Evolutionary conservation across 176 grass and related monocot species (phyloP).

Genomic region (Poa pratensis): DNA sequence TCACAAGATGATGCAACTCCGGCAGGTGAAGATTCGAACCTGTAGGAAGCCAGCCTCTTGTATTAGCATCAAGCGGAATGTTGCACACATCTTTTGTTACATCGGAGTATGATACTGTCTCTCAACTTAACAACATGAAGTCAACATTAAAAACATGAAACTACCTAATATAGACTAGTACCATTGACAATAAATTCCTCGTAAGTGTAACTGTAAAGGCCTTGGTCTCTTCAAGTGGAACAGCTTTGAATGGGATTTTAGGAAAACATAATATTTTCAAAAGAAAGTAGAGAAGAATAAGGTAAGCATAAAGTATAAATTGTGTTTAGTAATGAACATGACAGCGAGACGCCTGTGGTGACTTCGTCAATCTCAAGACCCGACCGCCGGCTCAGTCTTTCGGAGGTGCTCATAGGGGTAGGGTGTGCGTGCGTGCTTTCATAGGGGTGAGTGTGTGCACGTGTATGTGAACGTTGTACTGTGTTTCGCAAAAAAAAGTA

Average conservation of each 20-base stretch:
- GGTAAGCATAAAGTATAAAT: neutral
- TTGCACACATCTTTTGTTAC: neutral
- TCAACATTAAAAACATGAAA: neutral
- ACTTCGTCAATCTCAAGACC: too few relatives aligned
- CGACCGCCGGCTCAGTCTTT: too few relatives aligned
- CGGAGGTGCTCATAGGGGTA: too few relatives aligned
- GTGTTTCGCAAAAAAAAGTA: too few relatives aligned
- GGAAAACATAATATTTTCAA: neutral
- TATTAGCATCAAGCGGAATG: conserved; percentile 20
- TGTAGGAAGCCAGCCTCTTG: conserved; percentile 38
- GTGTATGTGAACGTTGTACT: too few relatives aligned
- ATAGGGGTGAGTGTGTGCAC: too few relatives aligned
- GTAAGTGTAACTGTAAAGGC: neutral
- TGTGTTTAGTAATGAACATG: neutral
- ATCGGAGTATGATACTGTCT: neutral
- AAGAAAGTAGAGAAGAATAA: conserved; percentile 11
- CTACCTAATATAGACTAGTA: neutral
- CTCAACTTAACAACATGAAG: neutral
- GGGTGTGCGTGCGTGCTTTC: too few relatives aligned
- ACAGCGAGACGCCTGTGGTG: too few relatives aligned
- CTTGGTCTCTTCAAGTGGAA: neutral
- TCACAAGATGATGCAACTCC: conserved; percentile 71
- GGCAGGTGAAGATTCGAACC: conserved; percentile 74
- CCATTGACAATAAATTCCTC: neutral
- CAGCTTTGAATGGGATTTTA: conserved; percentile 18